Evolutionary conservation across 176 grass and related monocot genomes (phyloP), one percentile per base, ranked within the genome.

Genomic region (Avena sativa): DNA sequence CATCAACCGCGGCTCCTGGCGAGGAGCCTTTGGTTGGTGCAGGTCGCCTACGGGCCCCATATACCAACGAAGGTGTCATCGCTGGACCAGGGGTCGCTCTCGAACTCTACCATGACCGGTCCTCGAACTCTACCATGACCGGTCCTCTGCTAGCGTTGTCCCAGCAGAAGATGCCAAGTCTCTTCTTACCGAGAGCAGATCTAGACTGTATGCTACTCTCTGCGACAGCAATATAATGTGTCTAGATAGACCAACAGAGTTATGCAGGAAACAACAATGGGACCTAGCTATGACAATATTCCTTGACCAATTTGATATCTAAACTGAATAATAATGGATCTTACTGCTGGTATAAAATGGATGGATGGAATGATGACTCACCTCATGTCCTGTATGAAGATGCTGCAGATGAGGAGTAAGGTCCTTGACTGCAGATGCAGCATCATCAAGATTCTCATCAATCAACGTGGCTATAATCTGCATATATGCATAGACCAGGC

Each of bases 1-100:
- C 80, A 40, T 88, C 73, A 17, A 83, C 38, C 5, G 62, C 62
- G 40, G 6, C 5, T 5, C 40, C 40, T 1, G 25, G 62, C 16
- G 87, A 88, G 72, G 86, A 84, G 55, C 30, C 56, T 48, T n/a
- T 3, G 0, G 28, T 61, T 64, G 81, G 16, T 28, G 65, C 55
- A 89, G 43, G n/a, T 26, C 6, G 65, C 81, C 0, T 84, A 65
- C 0, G 65, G 55, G 14, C 79, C 65, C 81, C 87, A 84, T 73
- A 89, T 15, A 19, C 53, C 43, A 44, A 23, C 0, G 71, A 16
- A 1, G 56, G 6, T 0, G 46, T 5, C 30, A n/a, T 2, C 53
- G 4, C 4, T n/a, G 65, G 55, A 16, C 8, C 75, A n/a, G 64
- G 40, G 3, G 26, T 53, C 30, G 14, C 28, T 3, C 28, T 52